Base-by-base conservation (phyloP, 148 eudicot species). In the Silene uniflora region DNA sequence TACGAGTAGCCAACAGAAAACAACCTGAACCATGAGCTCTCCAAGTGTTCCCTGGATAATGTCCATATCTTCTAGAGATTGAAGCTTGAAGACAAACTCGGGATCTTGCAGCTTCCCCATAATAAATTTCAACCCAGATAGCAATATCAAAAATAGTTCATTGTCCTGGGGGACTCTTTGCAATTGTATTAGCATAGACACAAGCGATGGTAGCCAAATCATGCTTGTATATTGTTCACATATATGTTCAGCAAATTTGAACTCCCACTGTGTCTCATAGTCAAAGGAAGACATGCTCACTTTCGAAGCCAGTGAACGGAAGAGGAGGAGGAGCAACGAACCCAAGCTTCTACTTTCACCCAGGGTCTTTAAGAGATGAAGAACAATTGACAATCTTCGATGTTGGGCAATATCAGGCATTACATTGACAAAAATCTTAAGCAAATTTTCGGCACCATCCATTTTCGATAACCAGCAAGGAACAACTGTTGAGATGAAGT, bases 141-240 rank as follows among this genome's bases (percentile, higher is more conserved):
- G 81, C 73, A 88, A 73, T 73, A 84, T 81, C 82, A 84, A 61
- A 73, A 83, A 85, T 62, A 80, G 73, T 69, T 86, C 82, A 73
- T 58, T 77, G 67, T 75, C 77, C 78, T 76, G 78, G 46, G 72
- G 35, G 72, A 74, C 84, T 47, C 25, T 75, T 72, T 86, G 86
- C 71, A 86, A 69, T 64, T 84, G 83, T 75, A 83, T 83, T 73
- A 95, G 92, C 77, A 91, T 67, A 68, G 81, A 71, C 62, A 90
- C 87, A 62, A 95, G 82, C 6, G 98, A 88, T 17, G 96, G 97
- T 82, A 95, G 92, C 97, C 98, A 95, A 77, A 88, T 88, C 77
- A 67, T 76, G 83, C 96, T 84, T 9, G 96, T 81, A 80, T 89
- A 90, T 74, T 95, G 97, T 78, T 87, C 86, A 79, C 87, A 86